Evolutionary conservation across 2,329 filamentous ascomycete genomes (phyloP), one percentile per base, ranked within the genome.

Genomic region (Aspergillus ochraceoroseus): DNA sequence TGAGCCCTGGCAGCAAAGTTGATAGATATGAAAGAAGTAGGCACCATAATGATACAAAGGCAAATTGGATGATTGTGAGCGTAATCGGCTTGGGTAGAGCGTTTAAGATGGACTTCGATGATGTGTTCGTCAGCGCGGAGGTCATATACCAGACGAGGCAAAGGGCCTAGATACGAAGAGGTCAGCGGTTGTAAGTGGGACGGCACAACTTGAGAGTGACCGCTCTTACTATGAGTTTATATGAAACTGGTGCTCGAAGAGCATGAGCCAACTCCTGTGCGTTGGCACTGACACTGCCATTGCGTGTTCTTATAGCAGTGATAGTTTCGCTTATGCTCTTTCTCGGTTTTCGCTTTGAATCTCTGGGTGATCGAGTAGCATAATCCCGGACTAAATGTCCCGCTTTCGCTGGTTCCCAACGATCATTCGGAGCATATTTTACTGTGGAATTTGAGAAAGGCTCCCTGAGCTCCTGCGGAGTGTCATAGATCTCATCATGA

Each of bases 81-180:
- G 90, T 95, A 20, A 92, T 85, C 1, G 90, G 90, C 66, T 87
- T 92, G 43, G 86, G 81, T 52, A 95, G 87, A 29, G 87, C 85
- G 53, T 87, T 95, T 47, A 96, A 74, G 58, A 98, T 98, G 12
- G 90, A 86, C 70, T 98, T 98, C 37, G 92, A 95, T 15, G 92
- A 96, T 2, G 92, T 95, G 63, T 96, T 98, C 47, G 92, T 95
- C 54, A 96, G 72, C 48, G 94, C 92, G 29, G 90, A 96, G 15
- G 89, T 94, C 63, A 85, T 77, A 71, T 96, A 98, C 92, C 92
- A 96, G 59, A 90, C 69, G 43, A 89, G 70, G 67, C 90, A 96
- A 33, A 95, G 80, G 35, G 77, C 67, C 90, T 95, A 65, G 25
- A 41, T n/a, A 38, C 58, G 52, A n/a, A n/a, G n/a, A n/a, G 53